Evolutionary conservation across 2,329 filamentous ascomycete genomes (phyloP), one percentile per base, ranked within the genome.

Genomic region (Westerdykella aurantiaca): DNA sequence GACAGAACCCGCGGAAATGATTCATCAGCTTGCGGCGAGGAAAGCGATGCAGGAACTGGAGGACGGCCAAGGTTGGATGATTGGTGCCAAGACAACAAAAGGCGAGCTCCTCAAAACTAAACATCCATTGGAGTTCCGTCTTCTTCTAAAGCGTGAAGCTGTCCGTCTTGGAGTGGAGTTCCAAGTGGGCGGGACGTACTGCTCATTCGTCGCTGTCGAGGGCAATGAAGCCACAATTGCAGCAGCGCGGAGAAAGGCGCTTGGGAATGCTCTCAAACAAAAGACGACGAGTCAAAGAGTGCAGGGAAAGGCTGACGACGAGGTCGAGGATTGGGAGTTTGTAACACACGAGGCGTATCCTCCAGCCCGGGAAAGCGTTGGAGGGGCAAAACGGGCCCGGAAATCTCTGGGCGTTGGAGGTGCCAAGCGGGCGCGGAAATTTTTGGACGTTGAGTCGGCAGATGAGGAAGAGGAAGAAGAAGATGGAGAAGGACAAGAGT

Each of bases 1-100:
- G 0, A 46, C 68, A 0, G 56, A 67, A 1, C 68, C 64, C 34
- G 72, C 70, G 6, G 63, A 76, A 34, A 82, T 77, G 0, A 77
- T 86, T 33, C 83, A 87, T 57, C 80, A 85, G 53, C 77, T 88
- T 0, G 82, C 82, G 1, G 82, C 81, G 1, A 76, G 77, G 31
- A 85, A 81, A 58, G 80, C 80, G 2, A 71, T 81, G 11, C 72
- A 79, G 46, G 85, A 88, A 47, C 73, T 88, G 0, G 83, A 88
- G 62, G 78, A 85, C 55, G 77, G 79, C 0, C 74, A 80, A 22
- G 83, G 83, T 16, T 86, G 84, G 81, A 42, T 70, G 1, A 45
- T 31, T 10, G 47, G 48, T 6, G 46, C 49, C 18, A 49, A 37
- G 21, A 50, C 46, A 33, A 63, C 79, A 5, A 71, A 72, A 2